Conservation (phyloP, 2,329 filamentous ascomycete genomes). For the Arthrobotrys pseudoclavata region DNA sequence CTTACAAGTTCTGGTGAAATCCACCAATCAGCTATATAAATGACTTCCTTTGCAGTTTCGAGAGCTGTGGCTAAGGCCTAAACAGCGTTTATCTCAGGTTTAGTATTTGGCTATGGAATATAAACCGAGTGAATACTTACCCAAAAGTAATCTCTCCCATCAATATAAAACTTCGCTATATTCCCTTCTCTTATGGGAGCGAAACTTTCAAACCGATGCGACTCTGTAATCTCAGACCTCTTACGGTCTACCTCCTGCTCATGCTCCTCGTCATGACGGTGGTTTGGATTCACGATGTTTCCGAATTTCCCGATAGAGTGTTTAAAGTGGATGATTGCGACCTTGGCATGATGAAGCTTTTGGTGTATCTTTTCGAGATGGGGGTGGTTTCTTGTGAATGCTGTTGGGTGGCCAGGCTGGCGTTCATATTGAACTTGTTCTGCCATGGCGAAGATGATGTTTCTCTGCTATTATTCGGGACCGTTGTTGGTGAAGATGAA, state of each 20-base stretch:
- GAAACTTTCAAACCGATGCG: conserved; percentile 88
- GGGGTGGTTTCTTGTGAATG: conserved; percentile 39
- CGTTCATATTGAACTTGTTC: conserved; percentile 31
- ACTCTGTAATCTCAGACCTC: conserved; percentile 77
- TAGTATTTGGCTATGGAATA: conserved; percentile 56
- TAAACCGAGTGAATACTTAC: conserved; percentile 64
- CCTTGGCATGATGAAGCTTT: conserved; percentile 68
- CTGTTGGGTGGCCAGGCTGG: conserved; percentile 22
- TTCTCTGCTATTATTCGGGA: not conserved
- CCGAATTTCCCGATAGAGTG: conserved; percentile 75
- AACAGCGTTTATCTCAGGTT: conserved; percentile 64
- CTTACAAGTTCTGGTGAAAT: conserved; percentile 80
- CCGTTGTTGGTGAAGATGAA: not conserved
- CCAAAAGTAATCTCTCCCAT: conserved; percentile 95
- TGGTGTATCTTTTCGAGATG: conserved; percentile 56
- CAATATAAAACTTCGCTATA: conserved; percentile 95
- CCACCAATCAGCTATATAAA: conserved; percentile 99
- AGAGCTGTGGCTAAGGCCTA: conserved; percentile 83
- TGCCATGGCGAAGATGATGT: conserved; percentile 23
- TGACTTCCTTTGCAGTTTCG: conserved; percentile 90
- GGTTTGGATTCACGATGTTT: conserved; percentile 83
- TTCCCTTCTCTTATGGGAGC: conserved; percentile 89
- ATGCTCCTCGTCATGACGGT: conserved; percentile 93
- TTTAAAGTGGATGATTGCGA: conserved; percentile 73
- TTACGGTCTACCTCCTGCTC: conserved; percentile 87